These are phyloP conservation scores for Aspergillus funiculosus DNA, from an alignment of 495 filamentous ascomycete genomes.

Conservation along the genomic window DNA sequence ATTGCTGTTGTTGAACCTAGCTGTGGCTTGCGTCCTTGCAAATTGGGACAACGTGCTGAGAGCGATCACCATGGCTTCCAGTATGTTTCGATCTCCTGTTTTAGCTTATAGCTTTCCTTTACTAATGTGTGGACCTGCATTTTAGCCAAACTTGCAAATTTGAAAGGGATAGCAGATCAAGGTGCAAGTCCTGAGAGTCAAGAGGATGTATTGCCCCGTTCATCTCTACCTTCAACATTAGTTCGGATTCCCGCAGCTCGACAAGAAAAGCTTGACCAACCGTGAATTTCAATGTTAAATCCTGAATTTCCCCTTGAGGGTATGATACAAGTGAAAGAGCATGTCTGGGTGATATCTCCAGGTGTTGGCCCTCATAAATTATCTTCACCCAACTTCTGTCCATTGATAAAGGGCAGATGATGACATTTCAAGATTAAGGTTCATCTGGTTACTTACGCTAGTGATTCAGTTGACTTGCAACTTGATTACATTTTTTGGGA, in stretches of 20 bases:
- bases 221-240: conserved; percentile 33
- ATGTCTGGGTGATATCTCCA: too few species aligned
- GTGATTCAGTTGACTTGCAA: too few species aligned
- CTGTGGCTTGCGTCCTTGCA: conserved; percentile 82
- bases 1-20: conserved; percentile 38
- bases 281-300: conserved; percentile 5
- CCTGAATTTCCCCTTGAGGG: conserved; percentile 11
- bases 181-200: background rate
- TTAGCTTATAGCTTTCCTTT: background rate
- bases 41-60: conserved; percentile 96
- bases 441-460: too few species aligned
- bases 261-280: conserved; percentile 20
- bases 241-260: conserved; percentile 37
- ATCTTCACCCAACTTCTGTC: too few species aligned
- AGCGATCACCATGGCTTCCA: conserved; percentile 91
- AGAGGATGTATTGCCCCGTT: conserved; percentile 9
- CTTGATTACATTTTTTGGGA: too few species aligned
- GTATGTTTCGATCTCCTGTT: conserved; percentile 48
- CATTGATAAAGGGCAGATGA: too few species aligned
- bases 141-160: conserved; percentile 13
- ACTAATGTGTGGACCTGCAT: background rate
- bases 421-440: too few species aligned
- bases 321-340: too few species aligned
- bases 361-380: too few species aligned
- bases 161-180: conserved; percentile 2